phyloP scores from a whole-genome alignment of 176 grass and related monocot species.

The Lolium perenne region DNA sequence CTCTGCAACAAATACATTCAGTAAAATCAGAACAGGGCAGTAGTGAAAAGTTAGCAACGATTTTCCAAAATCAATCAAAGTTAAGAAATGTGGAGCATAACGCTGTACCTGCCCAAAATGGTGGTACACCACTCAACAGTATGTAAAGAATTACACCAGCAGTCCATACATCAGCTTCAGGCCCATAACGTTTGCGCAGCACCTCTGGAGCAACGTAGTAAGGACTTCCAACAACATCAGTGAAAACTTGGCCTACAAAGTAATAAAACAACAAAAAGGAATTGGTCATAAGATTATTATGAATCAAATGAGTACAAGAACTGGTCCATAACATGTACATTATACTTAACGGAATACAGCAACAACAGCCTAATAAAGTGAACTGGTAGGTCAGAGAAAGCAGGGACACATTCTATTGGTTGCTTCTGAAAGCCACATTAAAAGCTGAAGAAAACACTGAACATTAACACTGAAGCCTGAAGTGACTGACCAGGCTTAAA shows the following conservation, averaged over 20 bases:
- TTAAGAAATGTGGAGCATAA: conserved; percentile 13
- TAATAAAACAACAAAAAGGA: conserved; percentile 19
- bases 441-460: conserved; percentile 9
- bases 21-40: conserved; percentile 29
- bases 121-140: conserved; percentile 81
- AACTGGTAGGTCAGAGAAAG: not conserved
- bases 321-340: conserved; percentile 2
- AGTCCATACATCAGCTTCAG: conserved; percentile 94
- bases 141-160: conserved; percentile 93
- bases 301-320: not conserved
- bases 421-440: not conserved
- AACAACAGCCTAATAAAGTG: not conserved
- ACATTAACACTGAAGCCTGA: not conserved
- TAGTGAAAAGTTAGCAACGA: not conserved
- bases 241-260: conserved; percentile 78
- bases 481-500: conserved; percentile 87
- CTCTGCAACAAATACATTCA: conserved; percentile 50
- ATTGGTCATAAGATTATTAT: not conserved
- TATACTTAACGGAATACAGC: not conserved
- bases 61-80: conserved; percentile 14
- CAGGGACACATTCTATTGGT: not conserved
- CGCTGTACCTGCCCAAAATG: conserved; percentile 77
- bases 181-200: conserved; percentile 71
- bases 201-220: conserved; percentile 96
- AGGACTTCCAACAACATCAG: conserved; percentile 86